A percentile compares a stretch with the other conserved stretches of the same genome.
Conservation (phyloP, 257 asterid genomes). For the Nicotiana noctiflora region DNA sequence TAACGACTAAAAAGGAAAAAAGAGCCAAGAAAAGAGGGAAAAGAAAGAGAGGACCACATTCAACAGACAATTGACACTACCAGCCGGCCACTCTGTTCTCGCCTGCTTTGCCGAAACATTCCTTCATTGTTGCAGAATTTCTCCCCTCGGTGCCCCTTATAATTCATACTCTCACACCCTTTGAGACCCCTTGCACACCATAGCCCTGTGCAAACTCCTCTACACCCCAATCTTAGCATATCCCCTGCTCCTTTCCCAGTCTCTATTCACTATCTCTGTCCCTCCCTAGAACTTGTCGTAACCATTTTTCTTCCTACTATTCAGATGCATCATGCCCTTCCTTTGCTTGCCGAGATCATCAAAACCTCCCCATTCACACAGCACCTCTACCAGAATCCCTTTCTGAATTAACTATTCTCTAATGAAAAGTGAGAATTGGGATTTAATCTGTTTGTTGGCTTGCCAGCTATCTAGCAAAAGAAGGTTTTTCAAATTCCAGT, state of each 20-base stretch:
- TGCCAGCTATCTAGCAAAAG: not conserved
- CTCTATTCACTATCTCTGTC: slow-evolving; percentile 4
- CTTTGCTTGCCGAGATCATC: not conserved
- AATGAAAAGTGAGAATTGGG: not conserved
- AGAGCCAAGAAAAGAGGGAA: not conserved
- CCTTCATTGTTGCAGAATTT: not conserved
- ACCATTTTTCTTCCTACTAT: not conserved
- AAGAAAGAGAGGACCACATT: not conserved
- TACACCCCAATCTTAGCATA: not conserved
- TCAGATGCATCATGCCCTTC: not conserved
- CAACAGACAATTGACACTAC: not conserved
- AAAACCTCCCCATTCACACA: not conserved
- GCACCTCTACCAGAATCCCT: not conserved
- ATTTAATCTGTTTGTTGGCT: not conserved
- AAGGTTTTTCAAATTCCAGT: not conserved
- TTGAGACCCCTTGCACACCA: not conserved
- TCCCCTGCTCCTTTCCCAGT: not conserved
- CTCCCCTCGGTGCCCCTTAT: not conserved
- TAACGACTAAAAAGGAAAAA: not conserved
- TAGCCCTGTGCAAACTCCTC: not conserved
- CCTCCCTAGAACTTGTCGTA: not conserved
- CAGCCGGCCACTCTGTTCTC: not conserved
- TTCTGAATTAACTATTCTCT: not conserved
- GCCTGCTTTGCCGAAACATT: not conserved
- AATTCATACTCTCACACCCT: not conserved